Evolutionary conservation across 1,284 basidiomycete genomes (phyloP), one percentile per base, ranked within the genome.

Genomic region (Waitea zeae): DNA sequence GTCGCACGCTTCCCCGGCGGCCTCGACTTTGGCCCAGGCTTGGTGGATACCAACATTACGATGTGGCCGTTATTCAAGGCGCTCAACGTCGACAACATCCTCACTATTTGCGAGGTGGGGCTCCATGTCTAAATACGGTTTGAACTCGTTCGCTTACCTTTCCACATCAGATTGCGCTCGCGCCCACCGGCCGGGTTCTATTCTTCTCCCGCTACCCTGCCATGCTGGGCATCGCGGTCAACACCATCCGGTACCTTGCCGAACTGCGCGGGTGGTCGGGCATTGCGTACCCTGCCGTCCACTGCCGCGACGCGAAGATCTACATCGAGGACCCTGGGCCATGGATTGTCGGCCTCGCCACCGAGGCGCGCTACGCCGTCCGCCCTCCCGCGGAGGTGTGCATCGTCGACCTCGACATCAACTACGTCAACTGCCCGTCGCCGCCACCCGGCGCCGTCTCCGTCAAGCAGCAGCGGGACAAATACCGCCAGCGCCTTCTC

Each of bases 11-110:
- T 87, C 58, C 81, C 81, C 18, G 81, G 81, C 22, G 82, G 82
- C 12, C 63, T 87, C 31, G 81, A 87, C 52, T 87, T 87, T 47
- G 81, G 82, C 14, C 67, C 74, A 35, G 82, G 81, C 4, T 57
- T 87, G 35, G 81, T 87, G 18, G 81, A 87, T 44, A 80, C 83
- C 46, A 87, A 87, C 52, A 92, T 93, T 50, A 88, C 89, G 33
- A 87, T 95, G 73, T 97, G 90, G 89, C 92, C 92, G 0, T 52
- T 97, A 36, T 96, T 97, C 69, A 87, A 93, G 52, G 83, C 82
- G 42, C 57, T 97, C 39, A 90, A 90, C 46, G 70, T 96, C 39
- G 92, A 95, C 52, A 90, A 95, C 49, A 83, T 97, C 41, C 57
- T 97, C 38, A 90, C 84, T 17, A 82, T 89, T 39, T 88, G 88